Conservation (phyloP, 495 filamentous ascomycete genomes). For the Penicillium chermesinum region DNA sequence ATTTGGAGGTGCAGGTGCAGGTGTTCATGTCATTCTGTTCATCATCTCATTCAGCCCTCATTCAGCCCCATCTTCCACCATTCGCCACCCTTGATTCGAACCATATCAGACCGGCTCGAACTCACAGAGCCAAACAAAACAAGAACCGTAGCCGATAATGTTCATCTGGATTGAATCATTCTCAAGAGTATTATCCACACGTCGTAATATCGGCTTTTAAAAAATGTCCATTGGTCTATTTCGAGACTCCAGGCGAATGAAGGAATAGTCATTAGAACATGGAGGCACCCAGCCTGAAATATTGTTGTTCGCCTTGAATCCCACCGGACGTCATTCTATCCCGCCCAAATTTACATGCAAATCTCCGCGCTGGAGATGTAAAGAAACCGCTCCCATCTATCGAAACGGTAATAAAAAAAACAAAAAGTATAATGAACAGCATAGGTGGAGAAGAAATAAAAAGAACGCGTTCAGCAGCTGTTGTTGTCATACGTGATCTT, state of each 20-base stretch:
- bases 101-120: no score
- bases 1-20: no score
- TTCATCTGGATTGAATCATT: not conserved
- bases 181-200: not conserved
- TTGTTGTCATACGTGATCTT: slow-evolving; percentile 3
- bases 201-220: not conserved
- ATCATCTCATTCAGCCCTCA: no score
- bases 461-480: slow-evolving; percentile 7
- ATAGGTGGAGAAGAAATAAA: slow-evolving; percentile 1
- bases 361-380: slow-evolving; percentile 6
- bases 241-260: slow-evolving; percentile 18
- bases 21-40: no score
- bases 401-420: slow-evolving; percentile 8
- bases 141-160: no score
- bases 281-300: slow-evolving; percentile 10
- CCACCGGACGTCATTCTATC: slow-evolving; percentile 16
- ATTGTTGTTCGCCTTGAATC: slow-evolving; percentile 15
- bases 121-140: no score
- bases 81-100: no score
- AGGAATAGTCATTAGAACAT: slow-evolving; percentile 21
- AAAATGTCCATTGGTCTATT: slow-evolving; percentile 16
- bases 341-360: slow-evolving; percentile 19
- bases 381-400: slow-evolving; percentile 15
- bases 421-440: slow-evolving; percentile 8
- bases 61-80: no score